A percentile compares a stretch with the other conserved stretches of the same genome.
phyloP scores from a whole-genome alignment of 1,284 basidiomycete genomes.

The Papiliotrema laurentii region DNA sequence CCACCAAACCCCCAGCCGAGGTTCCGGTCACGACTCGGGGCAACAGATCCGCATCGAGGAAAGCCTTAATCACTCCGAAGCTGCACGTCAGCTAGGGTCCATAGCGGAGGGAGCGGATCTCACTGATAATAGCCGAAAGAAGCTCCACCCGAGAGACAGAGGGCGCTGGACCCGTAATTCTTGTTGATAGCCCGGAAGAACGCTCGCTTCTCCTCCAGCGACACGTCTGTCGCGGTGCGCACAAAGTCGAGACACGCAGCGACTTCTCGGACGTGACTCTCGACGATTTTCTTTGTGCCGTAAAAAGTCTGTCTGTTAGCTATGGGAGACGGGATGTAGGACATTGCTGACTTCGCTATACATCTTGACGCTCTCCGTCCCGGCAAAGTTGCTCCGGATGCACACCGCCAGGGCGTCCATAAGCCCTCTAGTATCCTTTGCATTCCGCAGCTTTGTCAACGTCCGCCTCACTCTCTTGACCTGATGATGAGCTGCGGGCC shows the following conservation, averaged over 20 bases:
- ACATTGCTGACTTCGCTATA: constrained; percentile 68
- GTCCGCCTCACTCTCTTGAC: constrained; percentile 40
- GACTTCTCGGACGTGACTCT: constrained; percentile 81
- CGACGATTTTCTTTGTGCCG: constrained; percentile 81
- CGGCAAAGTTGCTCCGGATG: constrained; percentile 89
- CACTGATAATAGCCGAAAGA: constrained; percentile 77
- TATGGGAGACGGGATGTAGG: background rate
- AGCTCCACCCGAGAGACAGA: constrained; percentile 91
- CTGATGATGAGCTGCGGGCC: constrained; percentile 3
- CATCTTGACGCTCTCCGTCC: constrained; percentile 80
- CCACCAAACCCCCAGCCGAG: constrained; percentile 85
- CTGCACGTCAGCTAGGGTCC: constrained; percentile 12
- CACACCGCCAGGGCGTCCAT: constrained; percentile 90
- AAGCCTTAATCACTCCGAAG: constrained; percentile 85
- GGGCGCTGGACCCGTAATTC: constrained; percentile 82
- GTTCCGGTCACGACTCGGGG: constrained; percentile 87
- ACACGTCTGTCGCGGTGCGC: constrained; percentile 65
- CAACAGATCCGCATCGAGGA: constrained; percentile 79
- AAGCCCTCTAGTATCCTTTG: constrained; percentile 72
- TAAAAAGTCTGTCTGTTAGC: constrained; percentile 61
- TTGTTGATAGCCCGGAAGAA: constrained; percentile 87
- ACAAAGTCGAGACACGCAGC: constrained; percentile 69
- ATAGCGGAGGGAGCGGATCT: constrained; percentile 1
- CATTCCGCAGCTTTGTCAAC: constrained; percentile 27
- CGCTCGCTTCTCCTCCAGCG: constrained; percentile 79